Conservation (phyloP, 352 stramenopile species). For the Phytophthora hibernalis region DNA sequence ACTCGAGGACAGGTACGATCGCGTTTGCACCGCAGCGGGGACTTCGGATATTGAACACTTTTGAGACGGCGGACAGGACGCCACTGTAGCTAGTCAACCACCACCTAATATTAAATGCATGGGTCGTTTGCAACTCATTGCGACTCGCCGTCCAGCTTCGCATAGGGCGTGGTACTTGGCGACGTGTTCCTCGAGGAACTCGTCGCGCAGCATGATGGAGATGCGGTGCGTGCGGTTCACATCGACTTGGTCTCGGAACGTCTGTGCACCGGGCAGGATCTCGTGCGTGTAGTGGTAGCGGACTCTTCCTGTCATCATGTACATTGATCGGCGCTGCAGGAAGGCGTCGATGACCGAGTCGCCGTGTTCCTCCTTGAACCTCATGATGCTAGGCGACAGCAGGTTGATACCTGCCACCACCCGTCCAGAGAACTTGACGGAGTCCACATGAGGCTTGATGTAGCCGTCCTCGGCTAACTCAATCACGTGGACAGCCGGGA, state of each 20-base stretch:
- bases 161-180: slow-evolving; percentile 45
- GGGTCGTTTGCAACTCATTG: slow-evolving; percentile 30
- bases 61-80: slow-evolving; percentile 25
- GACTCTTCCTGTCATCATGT: slow-evolving; percentile 87
- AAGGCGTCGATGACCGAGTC: slow-evolving; percentile 72
- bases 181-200: slow-evolving; percentile 56
- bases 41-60: slow-evolving; percentile 28
- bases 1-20: not conserved
- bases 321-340: slow-evolving; percentile 80
- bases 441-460: slow-evolving; percentile 89
- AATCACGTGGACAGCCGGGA: slow-evolving; percentile 84
- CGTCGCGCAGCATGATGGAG: slow-evolving; percentile 86
- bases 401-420: slow-evolving; percentile 82
- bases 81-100: slow-evolving; percentile 34
- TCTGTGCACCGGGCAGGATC: slow-evolving; percentile 72
- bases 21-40: not conserved
- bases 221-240: slow-evolving; percentile 82
- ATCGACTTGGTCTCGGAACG: slow-evolving; percentile 57
- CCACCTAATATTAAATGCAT: slow-evolving; percentile 46
- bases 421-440: slow-evolving; percentile 87
- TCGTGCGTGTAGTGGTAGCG: slow-evolving; percentile 90
- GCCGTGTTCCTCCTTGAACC: slow-evolving; percentile 84
- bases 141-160: slow-evolving; percentile 22
- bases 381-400: slow-evolving; percentile 85
- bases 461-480: slow-evolving; percentile 83